A percentile compares a stretch with the other conserved stretches of the same genome.
phyloP scores from a whole-genome alignment of 371 early-diverging fungal genomes.

The Fennellomyces sp. region DNA sequence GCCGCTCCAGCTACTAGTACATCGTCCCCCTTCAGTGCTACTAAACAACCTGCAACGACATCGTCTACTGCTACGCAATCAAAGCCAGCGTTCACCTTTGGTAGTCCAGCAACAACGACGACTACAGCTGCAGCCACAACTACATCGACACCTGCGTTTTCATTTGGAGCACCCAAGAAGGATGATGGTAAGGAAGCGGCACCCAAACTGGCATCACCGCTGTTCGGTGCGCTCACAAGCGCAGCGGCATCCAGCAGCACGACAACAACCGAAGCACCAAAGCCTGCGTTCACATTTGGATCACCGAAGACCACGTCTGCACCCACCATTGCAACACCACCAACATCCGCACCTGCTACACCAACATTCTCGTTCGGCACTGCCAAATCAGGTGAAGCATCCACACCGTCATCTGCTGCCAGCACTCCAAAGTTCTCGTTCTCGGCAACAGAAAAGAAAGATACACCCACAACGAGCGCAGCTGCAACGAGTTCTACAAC shows the following conservation, averaged over 20 bases:
- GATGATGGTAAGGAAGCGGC: conserved; percentile 7
- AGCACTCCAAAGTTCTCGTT: conserved; percentile 1
- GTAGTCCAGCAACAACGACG: conserved; percentile 1
- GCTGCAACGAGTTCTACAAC: conserved; percentile 5
- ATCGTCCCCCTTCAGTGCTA: no score
- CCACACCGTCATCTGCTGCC: conserved; percentile 1
- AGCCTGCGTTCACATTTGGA: background rate
- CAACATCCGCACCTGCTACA: background rate
- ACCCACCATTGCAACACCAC: background rate
- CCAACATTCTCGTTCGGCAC: conserved; percentile 22
- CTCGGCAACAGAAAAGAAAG: background rate
- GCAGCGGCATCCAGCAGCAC: background rate
- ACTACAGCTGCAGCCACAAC: conserved; percentile 4
- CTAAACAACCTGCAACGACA: background rate
- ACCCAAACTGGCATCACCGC: background rate
- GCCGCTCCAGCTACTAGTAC: background rate
- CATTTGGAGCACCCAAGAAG: background rate
- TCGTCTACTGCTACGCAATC: background rate
- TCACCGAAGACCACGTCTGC: background rate
- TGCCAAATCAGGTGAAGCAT: conserved; percentile 2
- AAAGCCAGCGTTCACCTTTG: conserved; percentile 4
- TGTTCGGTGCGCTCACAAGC: background rate
- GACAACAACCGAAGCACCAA: background rate
- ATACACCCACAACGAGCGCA: background rate
- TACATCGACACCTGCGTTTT: conserved; percentile 4